Percentiles rank a stretch among this genome's conserved stretches.
These are phyloP conservation scores for Theobroma cacao DNA, from an alignment of 345 rosid genomes.

Conservation along the genomic window DNA sequence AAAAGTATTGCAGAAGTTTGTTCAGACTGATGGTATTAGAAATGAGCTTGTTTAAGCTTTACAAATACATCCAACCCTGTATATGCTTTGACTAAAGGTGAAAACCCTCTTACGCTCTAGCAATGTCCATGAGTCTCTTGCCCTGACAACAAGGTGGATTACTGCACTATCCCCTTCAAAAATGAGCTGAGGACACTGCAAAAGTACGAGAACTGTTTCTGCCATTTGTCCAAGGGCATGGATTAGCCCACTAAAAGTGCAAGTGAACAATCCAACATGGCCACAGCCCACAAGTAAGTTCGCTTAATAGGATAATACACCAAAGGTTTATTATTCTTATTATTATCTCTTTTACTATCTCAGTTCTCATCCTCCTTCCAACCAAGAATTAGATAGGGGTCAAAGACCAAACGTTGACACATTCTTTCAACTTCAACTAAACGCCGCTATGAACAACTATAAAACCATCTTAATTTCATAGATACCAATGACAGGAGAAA, in stretches of 20 bases:
- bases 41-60: background rate
- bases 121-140: background rate
- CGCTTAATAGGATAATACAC: background rate
- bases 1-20: background rate
- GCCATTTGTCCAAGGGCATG: background rate
- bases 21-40: background rate
- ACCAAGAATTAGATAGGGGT: background rate
- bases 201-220: background rate
- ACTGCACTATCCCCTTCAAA: background rate
- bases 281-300: background rate
- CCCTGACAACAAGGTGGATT: background rate
- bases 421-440: background rate
- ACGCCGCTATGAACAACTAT: background rate
- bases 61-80: background rate
- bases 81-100: background rate
- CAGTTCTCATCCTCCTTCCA: background rate
- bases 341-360: background rate
- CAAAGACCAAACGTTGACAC: background rate
- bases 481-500: background rate
- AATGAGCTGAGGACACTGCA: background rate
- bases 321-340: background rate
- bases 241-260: background rate
- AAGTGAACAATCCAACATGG: background rate
- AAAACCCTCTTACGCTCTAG: background rate
- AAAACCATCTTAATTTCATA: background rate